These are phyloP conservation scores for Lactarius deliciosus DNA, from an alignment of 768 basidiomycete genomes.

Conservation along the genomic window DNA sequence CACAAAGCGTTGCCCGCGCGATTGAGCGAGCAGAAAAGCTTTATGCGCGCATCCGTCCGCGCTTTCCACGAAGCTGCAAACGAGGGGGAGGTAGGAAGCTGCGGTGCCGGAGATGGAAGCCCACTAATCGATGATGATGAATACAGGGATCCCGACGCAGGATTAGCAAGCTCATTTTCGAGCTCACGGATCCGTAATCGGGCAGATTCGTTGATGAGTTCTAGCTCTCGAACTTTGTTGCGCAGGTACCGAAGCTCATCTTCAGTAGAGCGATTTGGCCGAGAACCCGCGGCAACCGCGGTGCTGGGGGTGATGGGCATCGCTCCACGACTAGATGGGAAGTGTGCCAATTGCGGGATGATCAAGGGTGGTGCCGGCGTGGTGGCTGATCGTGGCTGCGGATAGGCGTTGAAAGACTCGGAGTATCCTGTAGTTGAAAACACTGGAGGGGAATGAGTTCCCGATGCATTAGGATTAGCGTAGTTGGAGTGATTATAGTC, in stretches of 20 bases:
- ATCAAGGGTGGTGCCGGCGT: slow-evolving; percentile 18
- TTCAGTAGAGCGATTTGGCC: slow-evolving; percentile 36
- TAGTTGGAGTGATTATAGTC: slow-evolving; percentile 29
- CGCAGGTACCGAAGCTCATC: slow-evolving; percentile 57
- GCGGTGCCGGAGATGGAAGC: slow-evolving; percentile 35
- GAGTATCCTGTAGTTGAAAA: slow-evolving; percentile 28
- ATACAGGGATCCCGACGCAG: slow-evolving; percentile 30
- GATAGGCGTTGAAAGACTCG: slow-evolving; percentile 27
- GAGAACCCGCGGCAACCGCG: slow-evolving; percentile 29
- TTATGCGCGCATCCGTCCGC: slow-evolving; percentile 71
- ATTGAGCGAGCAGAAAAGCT: slow-evolving; percentile 76
- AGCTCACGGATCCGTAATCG: slow-evolving; percentile 49
- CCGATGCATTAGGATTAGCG: slow-evolving; percentile 26
- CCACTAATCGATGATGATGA: slow-evolving; percentile 30
- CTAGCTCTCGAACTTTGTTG: slow-evolving; percentile 60
- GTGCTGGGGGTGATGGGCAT: slow-evolving; percentile 32
- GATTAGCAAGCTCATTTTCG: slow-evolving; percentile 45
- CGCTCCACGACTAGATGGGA: slow-evolving; percentile 33
- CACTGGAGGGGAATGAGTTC: slow-evolving; percentile 23
- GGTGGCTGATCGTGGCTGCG: slow-evolving; percentile 21
- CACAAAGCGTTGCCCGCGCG: slow-evolving; percentile 87
- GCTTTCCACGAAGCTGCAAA: slow-evolving; percentile 67
- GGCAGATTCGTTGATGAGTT: slow-evolving; percentile 55
- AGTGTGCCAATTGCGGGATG: slow-evolving; percentile 28
- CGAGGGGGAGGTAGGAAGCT: slow-evolving; percentile 41